Percentiles rank a stretch among this genome's conserved stretches.
Evolutionary conservation across 164 flowering plant genomes (phyloP).

Genomic region (Stephania japonica): DNA sequence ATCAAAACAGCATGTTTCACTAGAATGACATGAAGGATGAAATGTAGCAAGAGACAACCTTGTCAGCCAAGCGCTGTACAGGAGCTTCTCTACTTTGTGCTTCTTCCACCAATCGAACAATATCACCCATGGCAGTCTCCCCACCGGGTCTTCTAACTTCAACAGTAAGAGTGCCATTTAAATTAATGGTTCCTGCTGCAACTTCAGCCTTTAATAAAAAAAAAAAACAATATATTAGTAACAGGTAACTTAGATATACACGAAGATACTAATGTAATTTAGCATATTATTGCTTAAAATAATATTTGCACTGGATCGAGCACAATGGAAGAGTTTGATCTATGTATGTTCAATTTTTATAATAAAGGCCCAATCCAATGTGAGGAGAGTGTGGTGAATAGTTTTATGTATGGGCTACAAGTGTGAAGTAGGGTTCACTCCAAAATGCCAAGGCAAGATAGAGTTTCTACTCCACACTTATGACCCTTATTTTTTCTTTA

Average conservation of each 20-base stretch:
- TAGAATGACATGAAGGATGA: neutral
- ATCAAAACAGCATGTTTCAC: too few species aligned
- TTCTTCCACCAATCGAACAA: conserved; percentile 92
- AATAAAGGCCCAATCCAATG: too few species aligned
- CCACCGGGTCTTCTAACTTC: conserved; percentile 95
- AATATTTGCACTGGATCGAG: too few species aligned
- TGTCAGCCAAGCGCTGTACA: conserved; percentile 92
- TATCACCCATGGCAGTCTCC: conserved; percentile 86
- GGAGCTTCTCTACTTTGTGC: conserved; percentile 99
- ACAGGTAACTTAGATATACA: neutral
- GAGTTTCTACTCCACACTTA: too few species aligned
- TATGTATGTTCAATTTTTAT: too few species aligned
- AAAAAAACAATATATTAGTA: neutral
- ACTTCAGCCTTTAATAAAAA: conserved; percentile 63
- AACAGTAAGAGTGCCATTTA: conserved; percentile 86
- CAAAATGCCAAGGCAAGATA: too few species aligned
- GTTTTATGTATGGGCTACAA: too few species aligned
- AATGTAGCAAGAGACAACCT: conserved; percentile 36
- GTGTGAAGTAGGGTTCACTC: too few species aligned
- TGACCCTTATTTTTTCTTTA: too few species aligned
- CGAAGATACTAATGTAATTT: neutral
- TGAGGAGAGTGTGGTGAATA: too few species aligned
- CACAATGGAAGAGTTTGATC: too few species aligned
- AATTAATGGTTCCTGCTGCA: conserved; percentile 90
- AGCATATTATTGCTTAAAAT: too few species aligned